Evolutionary conservation across 139 green algal genomes (phyloP), one percentile per base, ranked within the genome.

Genomic region (Nannochloris sp.): DNA sequence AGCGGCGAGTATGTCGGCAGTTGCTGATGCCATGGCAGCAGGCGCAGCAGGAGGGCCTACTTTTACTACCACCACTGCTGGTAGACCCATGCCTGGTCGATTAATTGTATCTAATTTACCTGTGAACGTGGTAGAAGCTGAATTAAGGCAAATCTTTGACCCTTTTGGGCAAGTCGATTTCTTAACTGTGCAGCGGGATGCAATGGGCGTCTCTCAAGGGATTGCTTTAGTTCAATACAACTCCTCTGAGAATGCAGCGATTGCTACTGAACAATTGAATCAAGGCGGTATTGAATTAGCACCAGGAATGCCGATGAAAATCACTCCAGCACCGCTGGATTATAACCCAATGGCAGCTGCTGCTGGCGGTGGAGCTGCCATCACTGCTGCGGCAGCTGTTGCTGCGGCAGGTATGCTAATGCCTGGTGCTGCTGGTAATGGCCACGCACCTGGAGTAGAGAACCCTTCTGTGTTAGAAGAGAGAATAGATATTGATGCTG

Each of bases 101-200:
- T 73, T 87, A 33, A 33, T 47, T 4, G 54, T 87, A 0, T 58
- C 30, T 38, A 82, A 80, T 46, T 64, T 87, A 31, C 78, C 78
- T 60, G 35, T 72, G 14, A 58, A 66, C 46, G 61, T 87, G 31
- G 32, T 30, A 19, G 88, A 93, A 70, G 61, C 54, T n/a, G 85
- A 94, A 47, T 56, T 96, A 46, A 73, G 71, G 51, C 75, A 83
- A 60, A 77, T 95, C n/a, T 95, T 95, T 61, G 82, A 84, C 47
- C 85, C 89, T 0, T 97, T 95, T 83, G 91, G 92, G 12, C 13
- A 66, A 4, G 54, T 96, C n/a, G 82, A 94, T 44, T 73, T 64
- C 15, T 54, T 96, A 24, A 59, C 70, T 27, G 36, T 96, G 33
- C 59, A 81, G 53, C 76, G 73, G 0, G 88, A 96, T 57, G 39